These are phyloP conservation scores for Aspergillus sp. DNA, from an alignment of 2,329 filamentous ascomycete genomes.

Conservation along the genomic window DNA sequence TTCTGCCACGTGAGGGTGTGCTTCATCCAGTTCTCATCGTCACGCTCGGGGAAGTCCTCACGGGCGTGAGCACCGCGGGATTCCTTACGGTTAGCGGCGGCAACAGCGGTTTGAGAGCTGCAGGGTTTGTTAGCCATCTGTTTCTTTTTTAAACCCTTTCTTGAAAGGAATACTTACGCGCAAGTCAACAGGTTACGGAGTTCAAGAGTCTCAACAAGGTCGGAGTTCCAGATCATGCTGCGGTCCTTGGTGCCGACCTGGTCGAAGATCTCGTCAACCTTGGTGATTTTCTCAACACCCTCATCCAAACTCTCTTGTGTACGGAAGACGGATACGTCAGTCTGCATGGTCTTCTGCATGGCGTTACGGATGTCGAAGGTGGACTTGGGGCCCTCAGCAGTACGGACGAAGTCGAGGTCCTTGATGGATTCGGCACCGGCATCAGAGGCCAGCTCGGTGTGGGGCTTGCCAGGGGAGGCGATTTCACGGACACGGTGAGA, in stretches of 20 bases:
- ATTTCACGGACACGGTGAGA: slow-evolving; percentile 97
- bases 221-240: slow-evolving; percentile 99
- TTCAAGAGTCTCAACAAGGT: slow-evolving; percentile 94
- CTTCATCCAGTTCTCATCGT: slow-evolving; percentile 99
- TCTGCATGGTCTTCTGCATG: slow-evolving; percentile 99
- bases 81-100: slow-evolving; percentile 93
- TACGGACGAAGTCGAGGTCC: slow-evolving; percentile 82
- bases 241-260: slow-evolving; percentile 95
- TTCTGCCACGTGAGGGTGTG: slow-evolving; percentile 97
- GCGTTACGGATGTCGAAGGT: slow-evolving; percentile 84
- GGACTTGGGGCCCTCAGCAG: slow-evolving; percentile 77
- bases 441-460: slow-evolving; percentile 77
- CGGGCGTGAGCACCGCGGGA: slow-evolving; percentile 95
- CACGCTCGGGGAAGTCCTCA: slow-evolving; percentile 93
- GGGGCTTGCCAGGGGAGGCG: slow-evolving; percentile 77
- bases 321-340: slow-evolving; percentile 93
- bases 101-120: slow-evolving; percentile 83
- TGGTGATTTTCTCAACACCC: slow-evolving; percentile 82
- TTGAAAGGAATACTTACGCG: slow-evolving; percentile 64
- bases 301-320: slow-evolving; percentile 91
- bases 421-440: slow-evolving; percentile 85
- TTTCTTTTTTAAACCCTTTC: neutral
- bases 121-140: neutral
- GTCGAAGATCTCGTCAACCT: slow-evolving; percentile 76
- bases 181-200: slow-evolving; percentile 93